Evolutionary conservation across 179 eudicot genomes (phyloP).

Genomic region (Silene noctiflora): DNA sequence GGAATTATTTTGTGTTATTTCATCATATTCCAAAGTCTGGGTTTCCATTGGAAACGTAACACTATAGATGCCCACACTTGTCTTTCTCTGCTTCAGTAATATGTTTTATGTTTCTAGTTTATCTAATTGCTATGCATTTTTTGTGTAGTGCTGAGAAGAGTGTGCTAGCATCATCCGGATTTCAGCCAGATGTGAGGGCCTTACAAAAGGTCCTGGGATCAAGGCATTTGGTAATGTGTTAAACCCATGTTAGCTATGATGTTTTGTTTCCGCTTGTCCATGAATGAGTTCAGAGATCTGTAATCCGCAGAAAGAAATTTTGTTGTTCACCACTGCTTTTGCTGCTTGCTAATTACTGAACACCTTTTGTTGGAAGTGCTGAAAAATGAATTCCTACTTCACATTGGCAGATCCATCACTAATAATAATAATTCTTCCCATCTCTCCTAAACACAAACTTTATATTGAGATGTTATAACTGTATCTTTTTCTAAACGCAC

Average conservation of each 20-base stretch:
- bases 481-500: background rate
- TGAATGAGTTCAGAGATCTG: background rate
- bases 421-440: too few species aligned
- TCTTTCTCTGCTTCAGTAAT: background rate
- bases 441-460: too few species aligned
- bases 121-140: slow-evolving; percentile 18
- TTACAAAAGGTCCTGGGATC: slow-evolving; percentile 73
- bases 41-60: background rate
- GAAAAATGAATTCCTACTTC: too few species aligned
- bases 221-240: slow-evolving; percentile 56
- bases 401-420: too few species aligned
- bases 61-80: too few species aligned
- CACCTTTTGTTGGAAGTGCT: too few species aligned
- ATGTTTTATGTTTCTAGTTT: background rate
- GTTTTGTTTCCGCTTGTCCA: background rate
- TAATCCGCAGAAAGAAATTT: background rate
- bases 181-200: slow-evolving; percentile 95
- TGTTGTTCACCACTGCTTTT: slow-evolving; percentile 2
- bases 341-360: background rate
- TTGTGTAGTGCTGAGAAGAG: slow-evolving; percentile 68
- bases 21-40: background rate
- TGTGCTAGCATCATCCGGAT: slow-evolving; percentile 81
- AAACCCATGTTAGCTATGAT: background rate
- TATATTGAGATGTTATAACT: too few species aligned
- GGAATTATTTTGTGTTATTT: background rate